Conservation (phyloP, 2,329 filamentous ascomycete genomes). For the Alternaria sp. region DNA sequence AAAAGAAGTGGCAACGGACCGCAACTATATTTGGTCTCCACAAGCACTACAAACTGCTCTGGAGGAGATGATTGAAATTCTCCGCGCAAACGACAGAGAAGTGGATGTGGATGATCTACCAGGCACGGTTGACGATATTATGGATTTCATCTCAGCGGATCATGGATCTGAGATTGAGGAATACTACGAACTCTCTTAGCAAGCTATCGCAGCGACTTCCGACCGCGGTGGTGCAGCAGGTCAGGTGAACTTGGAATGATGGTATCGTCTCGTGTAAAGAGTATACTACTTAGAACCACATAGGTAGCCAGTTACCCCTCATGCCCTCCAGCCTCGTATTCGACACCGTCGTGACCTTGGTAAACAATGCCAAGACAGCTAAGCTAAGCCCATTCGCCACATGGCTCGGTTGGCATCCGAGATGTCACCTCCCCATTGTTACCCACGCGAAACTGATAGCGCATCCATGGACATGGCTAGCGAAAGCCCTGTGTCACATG, state of each 20-base stretch:
- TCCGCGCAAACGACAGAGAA: conserved; percentile 14
- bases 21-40: conserved; percentile 27
- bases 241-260: background rate
- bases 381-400: conserved; percentile 4
- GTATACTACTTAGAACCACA: no score
- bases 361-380: background rate
- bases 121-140: conserved; percentile 33
- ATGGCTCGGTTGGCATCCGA: conserved; percentile 10
- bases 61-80: conserved; percentile 25
- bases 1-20: conserved; percentile 5
- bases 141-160: conserved; percentile 26
- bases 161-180: conserved; percentile 24
- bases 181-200: conserved; percentile 21
- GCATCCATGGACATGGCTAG: background rate
- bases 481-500: background rate
- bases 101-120: conserved; percentile 13
- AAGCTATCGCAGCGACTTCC: background rate
- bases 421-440: conserved; percentile 2
- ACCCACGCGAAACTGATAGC: background rate
- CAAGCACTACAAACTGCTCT: conserved; percentile 34
- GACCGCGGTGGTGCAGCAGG: background rate
- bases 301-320: no score
- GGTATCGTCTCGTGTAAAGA: background rate
- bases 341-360: background rate
- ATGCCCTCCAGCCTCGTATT: background rate